Base-by-base conservation (phyloP, 768 basidiomycete species). In the Heimioporus sp. region DNA sequence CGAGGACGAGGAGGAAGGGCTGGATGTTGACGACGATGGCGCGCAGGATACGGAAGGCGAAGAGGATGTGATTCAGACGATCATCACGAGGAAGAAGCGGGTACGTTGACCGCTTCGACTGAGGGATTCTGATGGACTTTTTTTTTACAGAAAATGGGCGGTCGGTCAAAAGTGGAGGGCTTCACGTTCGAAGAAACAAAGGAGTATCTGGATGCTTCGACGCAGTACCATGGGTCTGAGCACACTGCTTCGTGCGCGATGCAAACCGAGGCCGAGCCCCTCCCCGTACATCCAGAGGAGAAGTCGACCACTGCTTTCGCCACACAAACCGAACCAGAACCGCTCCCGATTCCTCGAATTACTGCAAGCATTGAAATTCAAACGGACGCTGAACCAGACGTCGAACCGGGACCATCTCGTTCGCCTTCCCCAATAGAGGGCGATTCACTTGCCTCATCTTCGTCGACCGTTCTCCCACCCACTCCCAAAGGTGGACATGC, bases 11-110 rank as follows among this genome's bases (percentile, higher is more conserved):
- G 73, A 73, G 40, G 72, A 65, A 17, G 70, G 58, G 9, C 57
- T 71, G 19, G 65, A 64, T 17, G 58, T 67, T 58, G 78, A 75
- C 11, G 77, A 80, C 6, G 81, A 77, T 28, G 6, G 6, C 7
- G 24, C 24, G 20, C 68, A 72, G 16, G 77, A 76, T 38, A 81
- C 82, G 3, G 87, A 86, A 48, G 83, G 77, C 17, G 87, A 71
- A 54, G 67, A 71, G 28, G 87, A 89, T 61, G 82, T 88, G 37
- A 82, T 89, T 53, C 86, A 94, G 68, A 93, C 92, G 4, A 93
- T 95, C 57, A 92, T 95, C 59, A 93, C 91, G 2, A 75, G 90
- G 52, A 87, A 83, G 63, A 90, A 87, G 70, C 76, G 87, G 75
- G 86, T 86, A 62, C 21, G 72, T 61, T n/a, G 16, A 16, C 17